Percentiles rank a stretch among this genome's conserved stretches.
Evolutionary conservation across 768 basidiomycete species (phyloP).

Genomic region (Mycena latifolia): DNA sequence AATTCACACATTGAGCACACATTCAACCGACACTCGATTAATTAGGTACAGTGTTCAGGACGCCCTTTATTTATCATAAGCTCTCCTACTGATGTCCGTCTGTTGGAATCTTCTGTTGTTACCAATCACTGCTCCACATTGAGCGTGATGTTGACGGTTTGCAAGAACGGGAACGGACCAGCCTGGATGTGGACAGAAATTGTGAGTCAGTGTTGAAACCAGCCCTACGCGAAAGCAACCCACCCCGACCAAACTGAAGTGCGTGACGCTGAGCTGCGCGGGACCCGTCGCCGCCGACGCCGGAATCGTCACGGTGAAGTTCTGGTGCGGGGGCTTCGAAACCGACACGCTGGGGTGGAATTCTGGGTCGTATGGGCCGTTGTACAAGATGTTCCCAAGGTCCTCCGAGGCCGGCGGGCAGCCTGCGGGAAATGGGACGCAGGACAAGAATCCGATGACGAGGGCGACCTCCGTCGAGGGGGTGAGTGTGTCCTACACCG

Average conservation of each 20-base stretch:
- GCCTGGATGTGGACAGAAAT: conserved; percentile 15
- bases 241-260: conserved; percentile 49
- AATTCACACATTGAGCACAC: too few relatives aligned
- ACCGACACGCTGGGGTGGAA: conserved; percentile 31
- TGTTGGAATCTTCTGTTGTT: too few relatives aligned
- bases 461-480: conserved; percentile 48
- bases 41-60: too few relatives aligned
- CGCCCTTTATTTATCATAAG: too few relatives aligned
- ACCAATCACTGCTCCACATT: conserved; percentile 11
- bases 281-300: conserved; percentile 33
- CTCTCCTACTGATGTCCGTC: too few relatives aligned
- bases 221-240: conserved; percentile 30
- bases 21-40: too few relatives aligned
- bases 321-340: conserved; percentile 48
- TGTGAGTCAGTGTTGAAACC: not conserved
- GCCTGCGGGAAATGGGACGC: conserved; percentile 26
- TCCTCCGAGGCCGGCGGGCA: conserved; percentile 38
- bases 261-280: conserved; percentile 46
- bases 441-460: conserved; percentile 46
- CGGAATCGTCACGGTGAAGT: conserved; percentile 53
- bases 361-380: conserved; percentile 49
- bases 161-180: conserved; percentile 21
- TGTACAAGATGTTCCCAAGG: conserved; percentile 52
- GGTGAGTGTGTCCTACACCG: conserved; percentile 23
- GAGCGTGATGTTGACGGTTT: conserved; percentile 18